phyloP scores from a whole-genome alignment of 352 stramenopile species.

The Globisporangium perplexum region DNA sequence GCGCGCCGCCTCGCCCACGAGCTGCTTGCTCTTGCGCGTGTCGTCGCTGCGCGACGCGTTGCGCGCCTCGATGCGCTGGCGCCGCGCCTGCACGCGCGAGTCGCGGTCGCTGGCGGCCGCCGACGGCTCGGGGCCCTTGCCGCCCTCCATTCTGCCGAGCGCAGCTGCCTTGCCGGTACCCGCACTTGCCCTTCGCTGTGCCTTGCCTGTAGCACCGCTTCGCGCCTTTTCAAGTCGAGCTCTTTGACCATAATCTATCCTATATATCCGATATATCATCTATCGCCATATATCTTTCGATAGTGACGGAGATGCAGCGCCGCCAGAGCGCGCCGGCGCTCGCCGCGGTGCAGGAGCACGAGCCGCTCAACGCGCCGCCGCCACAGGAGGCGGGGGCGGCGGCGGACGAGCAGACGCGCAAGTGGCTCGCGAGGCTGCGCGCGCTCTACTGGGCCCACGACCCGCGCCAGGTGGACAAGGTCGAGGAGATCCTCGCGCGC shows the following conservation, averaged over 20 bases:
- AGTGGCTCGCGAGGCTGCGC: conserved; percentile 31
- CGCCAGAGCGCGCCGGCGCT: conserved; percentile 15
- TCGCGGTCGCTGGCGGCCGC: conserved; percentile 46
- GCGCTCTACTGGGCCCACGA: conserved; percentile 75
- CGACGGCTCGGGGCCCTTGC: conserved; percentile 32
- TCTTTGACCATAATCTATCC: no score
- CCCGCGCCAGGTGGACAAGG: conserved; percentile 52
- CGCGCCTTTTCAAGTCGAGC: no score
- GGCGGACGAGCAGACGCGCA: conserved; percentile 13
- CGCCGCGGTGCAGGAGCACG: conserved; percentile 8
- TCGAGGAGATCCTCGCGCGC: conserved; percentile 47
- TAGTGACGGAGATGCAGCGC: no score
- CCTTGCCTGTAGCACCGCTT: no score
- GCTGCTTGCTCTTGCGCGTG: conserved; percentile 62
- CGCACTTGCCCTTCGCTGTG: no score
- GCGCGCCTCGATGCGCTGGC: conserved; percentile 66
- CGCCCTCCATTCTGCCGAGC: conserved; percentile 15
- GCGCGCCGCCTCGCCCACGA: conserved; percentile 50
- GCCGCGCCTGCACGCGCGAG: conserved; percentile 51
- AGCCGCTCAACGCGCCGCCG: conserved; percentile 1
- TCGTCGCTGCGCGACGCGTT: conserved; percentile 81
- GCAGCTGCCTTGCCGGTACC: no score
- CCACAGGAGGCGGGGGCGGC: background rate
- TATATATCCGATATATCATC: no score
- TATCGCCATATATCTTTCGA: no score